These are phyloP conservation scores for Aspergillus carbonarius DNA, from an alignment of 2,329 filamentous ascomycete genomes.

Conservation along the genomic window DNA sequence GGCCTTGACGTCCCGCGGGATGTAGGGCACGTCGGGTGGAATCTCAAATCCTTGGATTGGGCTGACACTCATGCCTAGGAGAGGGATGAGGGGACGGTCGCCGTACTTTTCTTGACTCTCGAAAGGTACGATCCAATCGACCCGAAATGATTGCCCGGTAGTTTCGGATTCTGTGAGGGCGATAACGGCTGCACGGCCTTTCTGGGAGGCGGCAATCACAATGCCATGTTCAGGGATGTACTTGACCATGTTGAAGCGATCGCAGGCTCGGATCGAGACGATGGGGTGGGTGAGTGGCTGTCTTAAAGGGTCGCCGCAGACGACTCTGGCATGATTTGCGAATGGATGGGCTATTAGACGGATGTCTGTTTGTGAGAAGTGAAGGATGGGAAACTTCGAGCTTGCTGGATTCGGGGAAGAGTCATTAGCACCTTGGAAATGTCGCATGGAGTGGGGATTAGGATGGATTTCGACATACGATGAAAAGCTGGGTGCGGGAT, in stretches of 20 bases:
- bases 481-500: constrained; percentile 18
- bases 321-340: constrained; percentile 28
- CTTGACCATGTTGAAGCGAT: constrained; percentile 59
- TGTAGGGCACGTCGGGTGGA: constrained; percentile 35
- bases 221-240: constrained; percentile 61
- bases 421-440: constrained; percentile 5
- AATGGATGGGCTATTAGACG: constrained; percentile 37
- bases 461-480: constrained; percentile 14
- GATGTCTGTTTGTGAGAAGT: constrained; percentile 43
- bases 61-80: constrained; percentile 57
- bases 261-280: constrained; percentile 30
- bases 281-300: constrained; percentile 28
- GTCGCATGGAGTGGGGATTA: neutral
- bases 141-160: constrained; percentile 49
- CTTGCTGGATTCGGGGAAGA: constrained; percentile 19
- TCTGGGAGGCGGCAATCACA: constrained; percentile 57
- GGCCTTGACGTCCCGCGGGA: constrained; percentile 25
- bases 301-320: constrained; percentile 31
- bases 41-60: constrained; percentile 55
- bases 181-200: constrained; percentile 57
- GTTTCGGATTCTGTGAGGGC: constrained; percentile 46
- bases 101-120: constrained; percentile 48
- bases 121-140: constrained; percentile 59
- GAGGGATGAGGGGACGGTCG: constrained; percentile 43
- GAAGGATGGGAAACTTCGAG: constrained; percentile 41